Evolutionary conservation across 2,329 filamentous ascomycete genomes (phyloP).

Genomic region (Epichloe gansuensis): DNA sequence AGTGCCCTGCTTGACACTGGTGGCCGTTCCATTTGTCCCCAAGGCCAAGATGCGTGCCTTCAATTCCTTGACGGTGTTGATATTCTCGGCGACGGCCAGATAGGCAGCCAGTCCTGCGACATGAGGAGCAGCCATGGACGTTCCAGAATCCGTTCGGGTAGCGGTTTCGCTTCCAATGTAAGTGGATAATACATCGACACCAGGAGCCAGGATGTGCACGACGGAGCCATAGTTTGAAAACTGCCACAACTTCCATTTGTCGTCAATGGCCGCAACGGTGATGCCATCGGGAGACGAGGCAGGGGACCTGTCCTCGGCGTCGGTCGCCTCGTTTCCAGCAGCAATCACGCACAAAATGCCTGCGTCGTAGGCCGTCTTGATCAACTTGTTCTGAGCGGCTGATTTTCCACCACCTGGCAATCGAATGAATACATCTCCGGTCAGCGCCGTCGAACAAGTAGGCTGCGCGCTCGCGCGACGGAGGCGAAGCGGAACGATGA

Average conservation of each 20-base stretch:
- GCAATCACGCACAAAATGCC: conserved; percentile 43
- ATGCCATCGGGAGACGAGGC: conserved; percentile 35
- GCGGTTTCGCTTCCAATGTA: conserved; percentile 31
- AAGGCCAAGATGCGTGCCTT: conserved; percentile 29
- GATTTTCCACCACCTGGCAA: not conserved
- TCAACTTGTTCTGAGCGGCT: conserved; percentile 35
- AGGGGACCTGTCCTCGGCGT: conserved; percentile 31
- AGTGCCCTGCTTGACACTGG: conserved; percentile 21
- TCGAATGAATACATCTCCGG: not conserved
- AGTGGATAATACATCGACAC: conserved; percentile 31
- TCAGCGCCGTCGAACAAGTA: too few species aligned
- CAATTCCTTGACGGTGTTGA: conserved; percentile 29
- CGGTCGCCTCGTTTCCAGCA: conserved; percentile 36
- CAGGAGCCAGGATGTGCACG: conserved; percentile 41
- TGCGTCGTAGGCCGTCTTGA: conserved; percentile 30
- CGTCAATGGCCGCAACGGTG: conserved; percentile 39
- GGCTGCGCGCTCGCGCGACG: too few species aligned
- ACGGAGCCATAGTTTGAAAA: conserved; percentile 38
- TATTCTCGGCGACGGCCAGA: conserved; percentile 31
- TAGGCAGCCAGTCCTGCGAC: conserved; percentile 49
- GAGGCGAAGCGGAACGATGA: too few species aligned
- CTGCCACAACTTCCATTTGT: conserved; percentile 23
- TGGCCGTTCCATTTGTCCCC: conserved; percentile 26
- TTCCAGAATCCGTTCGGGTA: conserved; percentile 40
- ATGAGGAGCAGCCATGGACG: conserved; percentile 51